These are phyloP conservation scores for Termitomyces sp. DNA, from an alignment of 768 basidiomycete genomes.

Conservation along the genomic window DNA sequence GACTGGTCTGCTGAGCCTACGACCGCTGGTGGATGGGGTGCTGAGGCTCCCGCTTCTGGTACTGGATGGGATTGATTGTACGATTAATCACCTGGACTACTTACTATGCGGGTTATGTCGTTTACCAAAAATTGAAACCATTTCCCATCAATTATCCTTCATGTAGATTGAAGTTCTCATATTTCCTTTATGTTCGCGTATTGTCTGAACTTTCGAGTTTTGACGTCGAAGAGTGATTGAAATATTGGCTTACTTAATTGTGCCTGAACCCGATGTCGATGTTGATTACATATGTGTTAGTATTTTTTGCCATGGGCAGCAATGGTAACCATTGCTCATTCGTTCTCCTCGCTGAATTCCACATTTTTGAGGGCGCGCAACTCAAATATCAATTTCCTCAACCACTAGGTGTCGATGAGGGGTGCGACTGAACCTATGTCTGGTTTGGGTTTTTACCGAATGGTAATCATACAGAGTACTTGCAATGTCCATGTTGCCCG, in stretches of 20 bases:
- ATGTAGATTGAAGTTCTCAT: neutral
- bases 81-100: conserved; percentile 20
- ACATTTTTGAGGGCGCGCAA: conserved; percentile 91
- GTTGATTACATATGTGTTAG: conserved; percentile 33
- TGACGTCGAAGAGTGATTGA: neutral
- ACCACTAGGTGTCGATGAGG: conserved; percentile 90
- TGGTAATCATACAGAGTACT: conserved; percentile 53
- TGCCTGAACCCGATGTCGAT: neutral
- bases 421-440: conserved; percentile 42
- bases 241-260: conserved; percentile 1
- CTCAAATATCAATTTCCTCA: conserved; percentile 95
- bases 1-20: conserved; percentile 91
- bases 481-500: conserved; percentile 97
- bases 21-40: conserved; percentile 38
- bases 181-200: neutral
- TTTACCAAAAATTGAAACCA: conserved; percentile 13
- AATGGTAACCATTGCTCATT: conserved; percentile 82
- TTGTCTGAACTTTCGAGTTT: neutral
- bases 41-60: conserved; percentile 26
- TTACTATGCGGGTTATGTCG: conserved; percentile 8
- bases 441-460: conserved; percentile 8
- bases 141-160: neutral
- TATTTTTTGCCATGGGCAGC: conserved; percentile 41
- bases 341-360: conserved; percentile 96
- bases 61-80: conserved; percentile 33